These are phyloP conservation scores for Hypoxylon rickii DNA, from an alignment of 495 filamentous ascomycete genomes.

Conservation along the genomic window DNA sequence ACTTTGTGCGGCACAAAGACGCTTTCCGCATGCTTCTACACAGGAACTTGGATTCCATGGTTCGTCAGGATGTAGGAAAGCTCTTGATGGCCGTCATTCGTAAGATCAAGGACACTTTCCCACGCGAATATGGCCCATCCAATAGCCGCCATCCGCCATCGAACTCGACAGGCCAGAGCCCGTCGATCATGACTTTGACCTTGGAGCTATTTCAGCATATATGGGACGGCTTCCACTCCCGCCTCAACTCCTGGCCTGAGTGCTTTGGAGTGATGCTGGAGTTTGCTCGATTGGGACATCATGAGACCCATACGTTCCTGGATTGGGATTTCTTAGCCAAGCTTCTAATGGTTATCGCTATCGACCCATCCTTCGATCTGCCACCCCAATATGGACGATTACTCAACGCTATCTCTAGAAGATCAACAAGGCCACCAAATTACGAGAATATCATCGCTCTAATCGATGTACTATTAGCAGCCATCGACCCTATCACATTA, in stretches of 20 bases:
- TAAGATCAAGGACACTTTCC: constrained; percentile 51
- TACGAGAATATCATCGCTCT: constrained; percentile 60
- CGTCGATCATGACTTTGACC: constrained; percentile 17
- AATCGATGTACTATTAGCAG: constrained; percentile 54
- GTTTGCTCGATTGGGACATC: constrained; percentile 60
- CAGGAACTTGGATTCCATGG: constrained; percentile 60
- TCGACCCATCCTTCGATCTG: constrained; percentile 56
- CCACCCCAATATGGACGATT: constrained; percentile 49
- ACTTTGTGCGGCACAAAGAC: constrained; percentile 60
- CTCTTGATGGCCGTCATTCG: constrained; percentile 61
- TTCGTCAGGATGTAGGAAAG: constrained; percentile 62
- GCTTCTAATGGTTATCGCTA: constrained; percentile 64
- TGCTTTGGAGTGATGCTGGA: constrained; percentile 71
- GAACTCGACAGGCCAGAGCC: background rate
- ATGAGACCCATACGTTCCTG: constrained; percentile 60
- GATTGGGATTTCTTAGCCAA: constrained; percentile 58
- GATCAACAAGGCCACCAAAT: constrained; percentile 55
- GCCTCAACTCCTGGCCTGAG: constrained; percentile 74
- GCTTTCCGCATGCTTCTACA: constrained; percentile 70
- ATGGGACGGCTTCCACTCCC: constrained; percentile 57
- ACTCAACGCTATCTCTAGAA: constrained; percentile 50
- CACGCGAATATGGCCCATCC: constrained; percentile 46
- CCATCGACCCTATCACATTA: constrained; percentile 56
- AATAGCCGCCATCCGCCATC: constrained; percentile 30
- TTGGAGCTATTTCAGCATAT: constrained; percentile 57